Evolutionary conservation across 805 yeast genomes (phyloP), one percentile per base, ranked within the genome.

Genomic region (Candida coquimbonensis): DNA sequence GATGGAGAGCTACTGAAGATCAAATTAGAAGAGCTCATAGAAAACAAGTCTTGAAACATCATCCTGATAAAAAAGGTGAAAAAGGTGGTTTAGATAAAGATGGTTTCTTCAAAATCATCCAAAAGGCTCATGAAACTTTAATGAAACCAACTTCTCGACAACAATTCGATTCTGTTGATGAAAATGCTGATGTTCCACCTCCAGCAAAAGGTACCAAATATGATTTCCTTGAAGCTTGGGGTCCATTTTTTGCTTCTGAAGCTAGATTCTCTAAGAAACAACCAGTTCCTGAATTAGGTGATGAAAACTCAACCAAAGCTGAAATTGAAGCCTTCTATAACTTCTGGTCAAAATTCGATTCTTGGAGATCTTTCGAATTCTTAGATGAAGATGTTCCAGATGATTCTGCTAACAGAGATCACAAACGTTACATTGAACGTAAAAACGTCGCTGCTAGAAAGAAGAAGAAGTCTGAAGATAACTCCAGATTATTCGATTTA

Each of bases 361-460:
- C 98, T 19, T 93, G 99, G 99, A 87, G 96, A 76, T 76, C 96
- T 40, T 93, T 93, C 65, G 99, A 93, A 73, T 93, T 90, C 74
- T 79, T 89, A 67, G 99, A 93, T 65, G 99, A 93, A 75, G 99
- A 93, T 65, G 96, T 90, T 62, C 99, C 99, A 57, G 99, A 93
- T 74, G 99, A 93, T 71, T 87, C 97, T 47, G 86, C 96, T 50
- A 93, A 93, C 82, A 89, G 99, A 78, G 99, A 93, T 68, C 96
- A 93, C 80, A 93, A 93, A 77, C 95, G 99, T 74, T 87, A 88
- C 76, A 83, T 90, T 57, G 99, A 93, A 74, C 88, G 91, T 77
- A 93, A 93, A 78, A 93, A 93, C 77, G 80, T 87, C 69, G 89
- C 96, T 56, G 87, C 95, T 48, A 87, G 99, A 76, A 86, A 87